These are phyloP conservation scores for Rhododendron ovatum DNA, from an alignment of 148 eudicot genomes.

Conservation along the genomic window DNA sequence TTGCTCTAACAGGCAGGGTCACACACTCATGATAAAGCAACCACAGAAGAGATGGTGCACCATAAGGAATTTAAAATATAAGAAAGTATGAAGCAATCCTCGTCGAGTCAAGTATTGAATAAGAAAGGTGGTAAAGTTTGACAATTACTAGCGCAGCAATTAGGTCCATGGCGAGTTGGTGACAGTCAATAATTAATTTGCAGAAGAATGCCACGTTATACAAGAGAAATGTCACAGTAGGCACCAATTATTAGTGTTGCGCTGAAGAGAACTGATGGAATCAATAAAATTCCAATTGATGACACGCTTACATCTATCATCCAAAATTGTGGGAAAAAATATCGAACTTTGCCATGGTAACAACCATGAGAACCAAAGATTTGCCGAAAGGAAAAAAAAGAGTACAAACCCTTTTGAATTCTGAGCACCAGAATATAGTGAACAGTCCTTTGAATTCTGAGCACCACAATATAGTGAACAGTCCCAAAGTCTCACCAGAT, in stretches of 20 bases:
- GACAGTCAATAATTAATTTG: not conserved
- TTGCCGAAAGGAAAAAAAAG: constrained; percentile 27
- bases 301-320: constrained; percentile 17
- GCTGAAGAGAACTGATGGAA: not conserved
- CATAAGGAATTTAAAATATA: not conserved
- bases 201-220: not conserved
- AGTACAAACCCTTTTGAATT: constrained; percentile 31
- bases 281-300: constrained; percentile 21
- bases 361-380: constrained; percentile 16
- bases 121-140: not conserved
- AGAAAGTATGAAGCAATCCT: not conserved
- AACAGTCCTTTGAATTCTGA: constrained; percentile 29
- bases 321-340: constrained; percentile 13
- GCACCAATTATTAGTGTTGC: constrained; percentile 20
- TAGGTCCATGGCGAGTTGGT: not conserved
- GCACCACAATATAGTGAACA: constrained; percentile 26
- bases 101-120: not conserved
- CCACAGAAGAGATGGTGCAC: not conserved
- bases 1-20: not conserved
- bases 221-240: constrained; percentile 1
- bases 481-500: constrained; percentile 41
- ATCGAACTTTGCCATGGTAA: constrained; percentile 18
- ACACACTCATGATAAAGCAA: not conserved
- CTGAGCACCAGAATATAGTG: constrained; percentile 28
- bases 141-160: not conserved